phyloP scores from a whole-genome alignment of 352 stramenopile genomes.

The Globisporangium apiculatum region DNA sequence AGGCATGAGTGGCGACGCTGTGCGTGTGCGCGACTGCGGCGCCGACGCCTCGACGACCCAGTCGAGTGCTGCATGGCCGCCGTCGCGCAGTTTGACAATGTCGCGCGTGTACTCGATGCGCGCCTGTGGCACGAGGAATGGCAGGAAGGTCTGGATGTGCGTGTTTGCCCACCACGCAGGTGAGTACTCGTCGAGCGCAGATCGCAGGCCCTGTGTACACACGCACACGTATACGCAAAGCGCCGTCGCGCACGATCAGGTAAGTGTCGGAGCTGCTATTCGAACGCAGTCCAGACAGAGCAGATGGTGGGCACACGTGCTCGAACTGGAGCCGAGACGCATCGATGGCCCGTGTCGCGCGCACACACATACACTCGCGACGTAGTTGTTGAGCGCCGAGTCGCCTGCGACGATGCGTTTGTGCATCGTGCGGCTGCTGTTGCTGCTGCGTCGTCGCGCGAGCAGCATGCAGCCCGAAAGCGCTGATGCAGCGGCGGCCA shows the following conservation, averaged over 20 bases:
- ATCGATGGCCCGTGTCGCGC: not conserved
- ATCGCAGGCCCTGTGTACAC: slow-evolving; percentile 27
- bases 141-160: slow-evolving; percentile 67
- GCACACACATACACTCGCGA: slow-evolving; percentile 19
- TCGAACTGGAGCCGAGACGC: not conserved
- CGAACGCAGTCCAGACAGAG: not conserved
- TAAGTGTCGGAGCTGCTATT: not conserved
- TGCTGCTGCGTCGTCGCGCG: slow-evolving; percentile 5
- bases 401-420: slow-evolving; percentile 53
- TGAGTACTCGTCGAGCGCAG: slow-evolving; percentile 44
- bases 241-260: not conserved
- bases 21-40: not conserved
- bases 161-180: slow-evolving; percentile 74
- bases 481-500: slow-evolving; percentile 15
- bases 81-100: slow-evolving; percentile 46
- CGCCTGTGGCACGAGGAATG: slow-evolving; percentile 57
- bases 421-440: slow-evolving; percentile 4
- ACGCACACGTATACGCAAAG: no score
- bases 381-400: slow-evolving; percentile 63
- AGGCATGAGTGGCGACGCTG: not conserved
- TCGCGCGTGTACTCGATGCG: slow-evolving; percentile 52
- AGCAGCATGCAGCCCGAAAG: slow-evolving; percentile 23
- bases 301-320: not conserved
- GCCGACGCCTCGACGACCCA: slow-evolving; percentile 44
- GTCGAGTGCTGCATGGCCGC: slow-evolving; percentile 59